Conservation (phyloP, 805 yeast species). For the Jamesozyma gamospora region DNA sequence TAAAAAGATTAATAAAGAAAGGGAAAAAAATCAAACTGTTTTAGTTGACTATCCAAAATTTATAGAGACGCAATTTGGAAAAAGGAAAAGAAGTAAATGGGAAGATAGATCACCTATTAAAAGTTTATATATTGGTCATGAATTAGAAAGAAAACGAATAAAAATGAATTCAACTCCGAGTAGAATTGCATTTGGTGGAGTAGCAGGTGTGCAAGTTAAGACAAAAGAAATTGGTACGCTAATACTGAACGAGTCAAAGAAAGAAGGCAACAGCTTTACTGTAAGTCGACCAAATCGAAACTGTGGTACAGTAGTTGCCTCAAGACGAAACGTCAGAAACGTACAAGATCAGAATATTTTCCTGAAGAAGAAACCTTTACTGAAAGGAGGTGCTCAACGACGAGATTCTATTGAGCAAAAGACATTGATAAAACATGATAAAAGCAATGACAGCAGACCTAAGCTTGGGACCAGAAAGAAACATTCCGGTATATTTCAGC, state of each 20-base stretch:
- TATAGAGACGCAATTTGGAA: slow-evolving; percentile 7
- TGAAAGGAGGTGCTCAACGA: too few relatives aligned
- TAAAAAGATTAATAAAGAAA: slow-evolving; percentile 23
- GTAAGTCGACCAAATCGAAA: too few relatives aligned
- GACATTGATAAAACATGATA: not conserved
- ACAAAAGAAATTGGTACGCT: not conserved
- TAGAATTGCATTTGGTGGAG: slow-evolving; percentile 28
- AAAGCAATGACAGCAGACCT: not conserved
- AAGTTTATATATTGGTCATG: slow-evolving; percentile 2
- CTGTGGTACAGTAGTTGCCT: not conserved
- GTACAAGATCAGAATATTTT: slow-evolving; percentile 1
- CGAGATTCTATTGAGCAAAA: too few relatives aligned
- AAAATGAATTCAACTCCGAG: slow-evolving; percentile 2
- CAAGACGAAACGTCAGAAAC: not conserved
- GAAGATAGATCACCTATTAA: slow-evolving; percentile 3
- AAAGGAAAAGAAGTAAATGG: slow-evolving; percentile 1
- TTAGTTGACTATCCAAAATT: slow-evolving; percentile 10
- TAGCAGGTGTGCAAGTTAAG: slow-evolving; percentile 12
- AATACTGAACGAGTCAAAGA: not conserved
- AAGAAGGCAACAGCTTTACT: too few relatives aligned
- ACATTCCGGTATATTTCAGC: slow-evolving; percentile 15
- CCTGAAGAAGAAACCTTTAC: not conserved
- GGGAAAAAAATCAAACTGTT: slow-evolving; percentile 26
- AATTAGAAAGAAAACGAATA: slow-evolving; percentile 10
- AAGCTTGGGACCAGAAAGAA: slow-evolving; percentile 8